Evolutionary conservation across 2,329 filamentous ascomycete species (phyloP).

Genomic region (Malbranchea cinnamomea): DNA sequence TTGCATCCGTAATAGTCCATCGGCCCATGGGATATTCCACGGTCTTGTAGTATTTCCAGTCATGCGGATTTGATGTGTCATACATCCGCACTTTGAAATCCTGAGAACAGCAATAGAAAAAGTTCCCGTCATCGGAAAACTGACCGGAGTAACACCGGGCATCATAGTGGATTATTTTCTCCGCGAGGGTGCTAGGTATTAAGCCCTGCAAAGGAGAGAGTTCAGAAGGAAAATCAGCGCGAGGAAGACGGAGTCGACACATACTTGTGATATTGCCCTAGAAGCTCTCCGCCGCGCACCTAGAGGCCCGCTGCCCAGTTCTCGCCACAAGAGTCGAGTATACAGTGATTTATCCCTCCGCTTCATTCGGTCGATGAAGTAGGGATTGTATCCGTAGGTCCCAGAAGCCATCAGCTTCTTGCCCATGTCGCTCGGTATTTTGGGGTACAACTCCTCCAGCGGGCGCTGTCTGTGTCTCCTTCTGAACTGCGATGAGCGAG

Average conservation of each 20-base stretch:
- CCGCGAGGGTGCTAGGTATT: conserved; percentile 62
- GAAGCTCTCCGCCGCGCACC: conserved; percentile 46
- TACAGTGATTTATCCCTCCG: conserved; percentile 49
- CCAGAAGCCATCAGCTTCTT: conserved; percentile 68
- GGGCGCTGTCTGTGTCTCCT: conserved; percentile 33
- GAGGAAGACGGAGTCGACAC: conserved; percentile 4
- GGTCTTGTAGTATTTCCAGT: conserved; percentile 93
- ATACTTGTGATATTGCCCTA: conserved; percentile 53
- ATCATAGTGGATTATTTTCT: conserved; percentile 78
- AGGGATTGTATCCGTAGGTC: conserved; percentile 57
- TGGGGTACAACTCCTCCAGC: conserved; percentile 49
- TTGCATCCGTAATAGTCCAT: conserved; percentile 94
- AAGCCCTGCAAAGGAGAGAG: conserved; percentile 39
- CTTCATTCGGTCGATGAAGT: conserved; percentile 32
- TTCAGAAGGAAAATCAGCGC: conserved; percentile 1
- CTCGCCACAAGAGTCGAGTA: conserved; percentile 61
- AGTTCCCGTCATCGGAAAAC: conserved; percentile 93
- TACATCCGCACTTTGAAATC: conserved; percentile 96
- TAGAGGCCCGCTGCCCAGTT: conserved; percentile 54
- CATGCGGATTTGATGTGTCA: conserved; percentile 86
- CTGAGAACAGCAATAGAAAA: conserved; percentile 85
- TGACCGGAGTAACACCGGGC: conserved; percentile 85
- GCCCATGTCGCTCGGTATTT: conserved; percentile 67
- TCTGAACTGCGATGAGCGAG: conserved; percentile 17
- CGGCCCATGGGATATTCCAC: conserved; percentile 71